Base-by-base conservation (phyloP, 1,284 basidiomycete species). In the Tranzscheliella williamsii region DNA sequence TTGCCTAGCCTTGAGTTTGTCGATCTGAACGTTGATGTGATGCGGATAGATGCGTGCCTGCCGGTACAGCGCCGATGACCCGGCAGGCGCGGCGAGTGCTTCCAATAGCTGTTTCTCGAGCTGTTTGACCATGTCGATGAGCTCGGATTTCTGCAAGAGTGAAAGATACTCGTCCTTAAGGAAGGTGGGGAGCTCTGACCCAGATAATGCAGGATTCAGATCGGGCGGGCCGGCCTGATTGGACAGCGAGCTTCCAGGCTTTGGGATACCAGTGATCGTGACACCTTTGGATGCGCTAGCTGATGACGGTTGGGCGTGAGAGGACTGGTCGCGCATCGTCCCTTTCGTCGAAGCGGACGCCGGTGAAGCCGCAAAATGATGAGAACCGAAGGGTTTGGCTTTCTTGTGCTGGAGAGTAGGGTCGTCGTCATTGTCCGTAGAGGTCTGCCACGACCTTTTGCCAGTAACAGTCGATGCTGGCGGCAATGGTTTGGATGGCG, bases 241-340 rank as follows among this genome's bases (percentile, higher is more conserved):
- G 24, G 58, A 62, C 11, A 62, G 34, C 17, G 51, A 38, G 37
- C 58, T 62, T 22, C 58, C 58, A 5, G 52, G 52, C 24, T 52
- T 50, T 32, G 58, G 58, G 29, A 62, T 62, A 18, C 54, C 54
- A 43, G 58, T 62, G 32, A 62, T 38, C n/a, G 58, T 62, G 30
- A 62, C 34, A 38, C 47, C 47, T 8, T 18, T 34, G 11, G 27
- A 29, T 9, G n/a, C 27, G 27, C 27, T 29, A n/a, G 27, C n/a
- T 11, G 27, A n/a, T n/a, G 27, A n/a, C 9, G 27, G n/a, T 9
- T 9, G 27, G 27, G 27, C 27, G n/a, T 9, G 27, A n/a, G 9
- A 29, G 27, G 11, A 9, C 18, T 17, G 11, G 9, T 9, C 8
- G 9, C 11, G 9, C 17, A 17, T 34, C 11, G 9, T 9, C 8